These are phyloP conservation scores for Chenopodium berlandieri DNA, from an alignment of 148 eudicot genomes.

Conservation along the genomic window DNA sequence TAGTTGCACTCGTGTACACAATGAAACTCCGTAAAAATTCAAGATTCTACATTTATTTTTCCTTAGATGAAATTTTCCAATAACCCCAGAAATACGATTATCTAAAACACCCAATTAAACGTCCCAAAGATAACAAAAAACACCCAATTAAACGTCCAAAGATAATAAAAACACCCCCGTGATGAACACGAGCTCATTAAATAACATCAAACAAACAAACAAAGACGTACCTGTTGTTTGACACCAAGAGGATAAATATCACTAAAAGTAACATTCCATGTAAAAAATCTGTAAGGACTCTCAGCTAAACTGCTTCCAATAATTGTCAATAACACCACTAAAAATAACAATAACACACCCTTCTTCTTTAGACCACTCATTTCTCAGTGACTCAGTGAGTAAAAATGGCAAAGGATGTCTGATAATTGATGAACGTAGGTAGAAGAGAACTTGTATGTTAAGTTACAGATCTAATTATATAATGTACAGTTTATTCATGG, in stretches of 20 bases:
- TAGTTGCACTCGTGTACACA: too few relatives aligned
- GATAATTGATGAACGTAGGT: too few relatives aligned
- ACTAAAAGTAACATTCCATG: slow-evolving; percentile 34
- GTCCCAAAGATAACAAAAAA: too few relatives aligned
- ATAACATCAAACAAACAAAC: background rate
- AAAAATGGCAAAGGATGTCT: background rate
- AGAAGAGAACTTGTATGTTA: slow-evolving; percentile 4
- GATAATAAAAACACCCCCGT: too few relatives aligned
- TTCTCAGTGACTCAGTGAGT: slow-evolving; percentile 1
- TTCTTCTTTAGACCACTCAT: slow-evolving; percentile 10
- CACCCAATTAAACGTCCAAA: too few relatives aligned
- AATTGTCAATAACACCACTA: slow-evolving; percentile 7
- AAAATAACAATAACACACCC: background rate
- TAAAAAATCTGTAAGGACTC: slow-evolving; percentile 32
- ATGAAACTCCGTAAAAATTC: too few relatives aligned
- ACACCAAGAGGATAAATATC: slow-evolving; percentile 33
- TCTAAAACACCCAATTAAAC: too few relatives aligned
- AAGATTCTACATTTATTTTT: too few relatives aligned
- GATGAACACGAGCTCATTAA: too few relatives aligned
- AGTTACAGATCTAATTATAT: background rate
- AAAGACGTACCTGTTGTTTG: slow-evolving; percentile 24
- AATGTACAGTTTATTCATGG: background rate
- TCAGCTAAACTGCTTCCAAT: slow-evolving; percentile 18
- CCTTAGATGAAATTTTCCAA: too few relatives aligned
- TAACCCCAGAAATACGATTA: too few relatives aligned